phyloP scores from a whole-genome alignment of 768 basidiomycete genomes.

The Boletellus emodensis region DNA sequence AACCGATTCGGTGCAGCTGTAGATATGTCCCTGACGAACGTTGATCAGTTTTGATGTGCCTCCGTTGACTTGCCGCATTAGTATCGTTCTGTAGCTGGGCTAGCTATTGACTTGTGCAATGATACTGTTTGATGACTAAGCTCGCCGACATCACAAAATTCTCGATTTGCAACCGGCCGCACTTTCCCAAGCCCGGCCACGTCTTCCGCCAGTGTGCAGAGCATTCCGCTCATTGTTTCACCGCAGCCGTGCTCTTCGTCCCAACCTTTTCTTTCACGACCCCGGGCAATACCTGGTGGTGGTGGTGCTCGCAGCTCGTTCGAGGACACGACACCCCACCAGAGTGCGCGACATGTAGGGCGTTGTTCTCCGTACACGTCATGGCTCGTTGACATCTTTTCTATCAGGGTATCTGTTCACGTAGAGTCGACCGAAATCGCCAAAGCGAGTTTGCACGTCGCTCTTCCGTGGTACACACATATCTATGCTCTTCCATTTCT shows the following conservation, averaged over 20 bases:
- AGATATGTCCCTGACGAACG: slow-evolving; percentile 10
- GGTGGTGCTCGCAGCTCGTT: slow-evolving; percentile 1
- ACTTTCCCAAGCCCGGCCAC: background rate
- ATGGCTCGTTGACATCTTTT: background rate
- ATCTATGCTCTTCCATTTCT: slow-evolving; percentile 76
- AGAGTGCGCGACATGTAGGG: slow-evolving; percentile 18
- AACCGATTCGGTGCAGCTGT: slow-evolving; percentile 11
- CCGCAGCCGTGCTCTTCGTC: background rate
- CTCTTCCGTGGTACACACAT: slow-evolving; percentile 65
- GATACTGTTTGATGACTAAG: slow-evolving; percentile 19
- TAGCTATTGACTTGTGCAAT: too few relatives aligned
- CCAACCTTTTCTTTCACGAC: background rate
- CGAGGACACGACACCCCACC: slow-evolving; percentile 2
- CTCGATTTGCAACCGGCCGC: background rate
- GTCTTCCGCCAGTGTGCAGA: background rate
- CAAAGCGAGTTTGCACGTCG: slow-evolving; percentile 59
- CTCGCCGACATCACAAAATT: background rate
- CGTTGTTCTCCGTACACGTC: background rate
- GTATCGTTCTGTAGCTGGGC: too few relatives aligned
- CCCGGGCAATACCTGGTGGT: background rate
- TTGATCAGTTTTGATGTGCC: background rate
- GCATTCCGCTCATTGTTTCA: background rate
- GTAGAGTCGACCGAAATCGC: slow-evolving; percentile 68
- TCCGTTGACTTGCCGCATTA: background rate
- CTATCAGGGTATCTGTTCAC: slow-evolving; percentile 39